Percentiles rank a stretch among this genome's conserved stretches.
Evolutionary conservation across 2,329 filamentous ascomycete genomes (phyloP).

Genomic region (Aquanectria penicillioides): DNA sequence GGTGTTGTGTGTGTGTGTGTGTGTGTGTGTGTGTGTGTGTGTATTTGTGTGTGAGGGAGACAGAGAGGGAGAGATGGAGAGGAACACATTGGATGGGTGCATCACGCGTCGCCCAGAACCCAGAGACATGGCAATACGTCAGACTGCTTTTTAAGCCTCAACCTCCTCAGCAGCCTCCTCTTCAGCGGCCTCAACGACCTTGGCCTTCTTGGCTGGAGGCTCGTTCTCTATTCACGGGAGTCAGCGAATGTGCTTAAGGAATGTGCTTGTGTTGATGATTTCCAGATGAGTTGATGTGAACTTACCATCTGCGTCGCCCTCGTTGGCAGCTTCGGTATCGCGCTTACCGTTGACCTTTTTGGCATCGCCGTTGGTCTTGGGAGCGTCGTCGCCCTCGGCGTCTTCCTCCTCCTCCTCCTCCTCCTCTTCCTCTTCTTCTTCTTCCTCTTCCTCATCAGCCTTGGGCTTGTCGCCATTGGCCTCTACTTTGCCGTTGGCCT

Average conservation of each 20-base stretch:
- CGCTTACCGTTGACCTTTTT: constrained; percentile 34
- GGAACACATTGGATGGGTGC: too few species aligned
- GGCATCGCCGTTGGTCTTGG: constrained; percentile 34
- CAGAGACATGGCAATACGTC: too few species aligned
- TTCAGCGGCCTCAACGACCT: constrained; percentile 32
- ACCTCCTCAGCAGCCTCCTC: constrained; percentile 32
- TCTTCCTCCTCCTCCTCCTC: constrained; percentile 39
- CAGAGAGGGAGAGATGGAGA: too few species aligned
- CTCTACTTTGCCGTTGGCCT: constrained; percentile 10
- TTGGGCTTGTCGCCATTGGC: constrained; percentile 32
- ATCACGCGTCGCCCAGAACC: too few species aligned
- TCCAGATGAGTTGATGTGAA: background rate
- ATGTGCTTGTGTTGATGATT: too few species aligned
- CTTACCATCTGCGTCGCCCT: constrained; percentile 12
- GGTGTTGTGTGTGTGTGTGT: too few species aligned
- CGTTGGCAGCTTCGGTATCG: constrained; percentile 11
- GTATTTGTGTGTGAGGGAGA: too few species aligned
- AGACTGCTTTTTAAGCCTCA: constrained; percentile 1
- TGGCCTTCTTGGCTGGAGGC: constrained; percentile 20
- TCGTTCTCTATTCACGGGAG: constrained; percentile 1
- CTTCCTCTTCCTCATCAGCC: constrained; percentile 47
- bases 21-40: too few species aligned
- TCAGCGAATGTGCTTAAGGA: too few species aligned
- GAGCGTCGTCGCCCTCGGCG: constrained; percentile 40
- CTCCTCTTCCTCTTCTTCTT: constrained; percentile 45